Evolutionary conservation across 257 asterid genomes (phyloP), one percentile per base, ranked within the genome.

Genomic region (Solanum clarkiae): DNA sequence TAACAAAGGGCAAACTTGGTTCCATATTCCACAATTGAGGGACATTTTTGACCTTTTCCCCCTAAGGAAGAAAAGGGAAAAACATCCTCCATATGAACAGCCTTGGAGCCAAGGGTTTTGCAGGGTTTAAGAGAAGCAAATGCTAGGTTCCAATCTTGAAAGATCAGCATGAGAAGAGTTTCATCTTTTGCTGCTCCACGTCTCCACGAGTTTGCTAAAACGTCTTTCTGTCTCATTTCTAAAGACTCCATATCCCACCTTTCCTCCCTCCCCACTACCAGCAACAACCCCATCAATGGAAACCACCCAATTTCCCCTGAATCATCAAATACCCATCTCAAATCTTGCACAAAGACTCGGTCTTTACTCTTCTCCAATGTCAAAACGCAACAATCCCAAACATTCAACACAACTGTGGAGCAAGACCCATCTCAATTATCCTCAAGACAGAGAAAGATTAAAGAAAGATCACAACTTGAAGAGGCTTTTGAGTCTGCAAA

Each of bases 401-500:
- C 85, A 62, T 84, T 91, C 92, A 89, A 65, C 89, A 89, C 93
- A 71, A 88, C 88, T 80, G 91, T 51, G 22, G 95, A 91, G 75
- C 90, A 83, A 59, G 80, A 82, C 85, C 90, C 80, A n/a, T 10
- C 86, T 80, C 92, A 85, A 74, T 24, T 93, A 82, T 89, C 98
- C 3, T 91, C 98, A 20, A 90, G 98, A 74, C 98, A 94, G 89
- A 90, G 91, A 87, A 96, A 89, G 87, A 86, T 93, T 86, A 86
- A 77, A 87, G 94, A 92, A 84, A 95, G 75, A 87, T 89, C 93
- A 54, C 89, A 88, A 45, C 91, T 95, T 75, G 98, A 95, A 88
- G 98, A 96, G 87, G 94, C 95, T 11, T 96, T 96, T 59, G 98
- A 96, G 89, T 91, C 98, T 7, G 97, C 98, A 15, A 91, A 91